These are phyloP conservation scores for Poronia punctata DNA, from an alignment of 495 filamentous ascomycete species.

Conservation along the genomic window DNA sequence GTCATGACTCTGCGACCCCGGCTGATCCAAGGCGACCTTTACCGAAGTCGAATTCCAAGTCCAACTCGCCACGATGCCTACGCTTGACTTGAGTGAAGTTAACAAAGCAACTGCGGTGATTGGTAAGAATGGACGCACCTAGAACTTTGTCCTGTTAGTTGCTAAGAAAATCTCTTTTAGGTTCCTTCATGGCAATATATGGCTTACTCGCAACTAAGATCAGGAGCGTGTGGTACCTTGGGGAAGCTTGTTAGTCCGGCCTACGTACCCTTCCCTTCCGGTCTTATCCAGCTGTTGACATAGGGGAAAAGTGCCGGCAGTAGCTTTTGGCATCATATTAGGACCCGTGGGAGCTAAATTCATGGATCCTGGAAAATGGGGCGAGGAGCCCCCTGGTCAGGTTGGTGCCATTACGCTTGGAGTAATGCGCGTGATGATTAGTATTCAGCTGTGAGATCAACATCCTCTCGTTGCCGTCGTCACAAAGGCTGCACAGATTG, in stretches of 20 bases:
- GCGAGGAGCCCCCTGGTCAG: constrained; percentile 27
- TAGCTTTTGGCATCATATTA: constrained; percentile 40
- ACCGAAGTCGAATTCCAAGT: background rate
- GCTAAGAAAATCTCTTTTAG: constrained; percentile 12
- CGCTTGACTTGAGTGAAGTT: constrained; percentile 45
- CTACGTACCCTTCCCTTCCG: too few species aligned
- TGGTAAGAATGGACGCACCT: constrained; percentile 23
- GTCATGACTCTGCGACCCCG: background rate
- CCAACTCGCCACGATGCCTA: constrained; percentile 29
- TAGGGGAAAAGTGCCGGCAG: constrained; percentile 41
- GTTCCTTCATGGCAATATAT: constrained; percentile 34
- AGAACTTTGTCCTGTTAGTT: background rate
- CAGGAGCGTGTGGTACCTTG: constrained; percentile 49
- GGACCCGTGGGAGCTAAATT: constrained; percentile 45
- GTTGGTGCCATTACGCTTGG: constrained; percentile 42
- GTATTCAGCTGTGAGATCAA: constrained; percentile 40
- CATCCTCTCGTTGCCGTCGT: too few species aligned
- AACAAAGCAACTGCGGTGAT: constrained; percentile 43
- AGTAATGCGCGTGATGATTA: constrained; percentile 46
- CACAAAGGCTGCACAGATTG: too few species aligned
- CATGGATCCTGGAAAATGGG: constrained; percentile 40
- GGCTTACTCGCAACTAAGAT: constrained; percentile 47
- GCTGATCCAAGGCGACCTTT: background rate
- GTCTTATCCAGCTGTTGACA: background rate
- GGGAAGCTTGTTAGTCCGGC: constrained; percentile 45